Base-by-base conservation (phyloP, 2,329 filamentous ascomycete species). In the Truncatella angustata region DNA sequence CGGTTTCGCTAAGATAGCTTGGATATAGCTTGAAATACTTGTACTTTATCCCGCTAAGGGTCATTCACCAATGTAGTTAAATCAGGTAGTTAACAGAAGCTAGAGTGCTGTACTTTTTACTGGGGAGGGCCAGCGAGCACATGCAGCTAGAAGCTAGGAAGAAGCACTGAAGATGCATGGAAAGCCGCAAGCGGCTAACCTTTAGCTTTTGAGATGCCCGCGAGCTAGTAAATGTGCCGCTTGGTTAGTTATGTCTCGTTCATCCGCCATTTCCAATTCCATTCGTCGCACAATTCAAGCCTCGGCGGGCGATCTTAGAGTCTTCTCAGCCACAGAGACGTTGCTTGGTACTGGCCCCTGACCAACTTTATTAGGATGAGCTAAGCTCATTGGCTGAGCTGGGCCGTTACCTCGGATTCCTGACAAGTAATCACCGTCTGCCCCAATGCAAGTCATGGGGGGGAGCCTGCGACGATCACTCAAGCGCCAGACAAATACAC, bases 151-250 rank as follows among this genome's bases (percentile, higher is more conserved):
- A 70, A 67, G 63, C 54, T 56, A 64, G 60, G 62, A 64, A 64
- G 67, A 70, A 70, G 60, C 59, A 68, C 63, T 32, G n/a, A n/a
- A n/a, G 64, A 67, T 61, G 56, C 66, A 70, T 68, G 28, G 2
- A 54, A 42, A 48, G 56, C 46, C 49, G 56, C 7, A 14, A 32
- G 28, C 28, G 28, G 28, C 28, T 32, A 32, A 28, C 40, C 16
- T 44, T n/a, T 21, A 30, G 21, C 14, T n/a, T 44, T 7, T 23
- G 52, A 35, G 44, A 54, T 47, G 55, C 50, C 35, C 47, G 55
- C 53, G 52, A 36, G 26, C 36, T 54, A 47, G 16, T 21, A 16
- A 4, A 36, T 14, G 12, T 28, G 32, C 32, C 32, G 40, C 28
- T 24, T 21, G 21, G 23, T 12, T 34, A 7, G 12, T 26, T 45